These are phyloP conservation scores for Arthroderma sp. DNA, from an alignment of 2,329 filamentous ascomycete genomes.

Conservation along the genomic window DNA sequence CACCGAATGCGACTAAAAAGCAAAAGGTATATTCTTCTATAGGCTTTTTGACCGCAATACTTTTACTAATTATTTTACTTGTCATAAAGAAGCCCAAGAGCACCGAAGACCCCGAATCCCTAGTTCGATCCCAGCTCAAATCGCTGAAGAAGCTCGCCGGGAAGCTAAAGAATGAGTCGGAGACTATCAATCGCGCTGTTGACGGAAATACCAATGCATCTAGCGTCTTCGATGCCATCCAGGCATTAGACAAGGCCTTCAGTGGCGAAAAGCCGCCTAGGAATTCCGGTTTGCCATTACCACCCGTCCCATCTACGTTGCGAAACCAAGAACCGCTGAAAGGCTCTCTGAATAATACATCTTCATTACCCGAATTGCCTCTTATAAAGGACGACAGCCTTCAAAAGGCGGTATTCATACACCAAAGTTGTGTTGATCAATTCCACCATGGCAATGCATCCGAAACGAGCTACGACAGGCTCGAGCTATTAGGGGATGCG, in stretches of 20 bases:
- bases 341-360: too few species aligned
- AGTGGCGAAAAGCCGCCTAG: background rate
- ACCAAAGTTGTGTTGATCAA: slow-evolving; percentile 35
- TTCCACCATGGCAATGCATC: slow-evolving; percentile 11
- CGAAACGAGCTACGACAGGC: slow-evolving; percentile 56
- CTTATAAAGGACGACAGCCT: slow-evolving; percentile 46
- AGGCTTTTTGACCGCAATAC: background rate
- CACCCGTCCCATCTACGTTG: background rate
- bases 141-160: slow-evolving; percentile 13
- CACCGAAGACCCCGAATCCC: background rate
- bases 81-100: background rate
- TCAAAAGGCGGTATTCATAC: slow-evolving; percentile 53
- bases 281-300: background rate
- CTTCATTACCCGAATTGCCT: slow-evolving; percentile 36
- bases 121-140: slow-evolving; percentile 11
- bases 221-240: background rate
- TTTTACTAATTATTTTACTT: too few species aligned
- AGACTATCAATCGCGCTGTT: slow-evolving; percentile 5
- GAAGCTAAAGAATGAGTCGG: slow-evolving; percentile 13
- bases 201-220: background rate
- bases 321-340: slow-evolving; percentile 6
- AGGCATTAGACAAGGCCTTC: background rate
- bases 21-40: slow-evolving; percentile 4
- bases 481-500: slow-evolving; percentile 83
- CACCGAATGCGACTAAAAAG: slow-evolving; percentile 4